Percentiles rank a stretch among this genome's conserved stretches.
phyloP scores from a whole-genome alignment of 257 asterid genomes.

The Plectranthus barbatus region DNA sequence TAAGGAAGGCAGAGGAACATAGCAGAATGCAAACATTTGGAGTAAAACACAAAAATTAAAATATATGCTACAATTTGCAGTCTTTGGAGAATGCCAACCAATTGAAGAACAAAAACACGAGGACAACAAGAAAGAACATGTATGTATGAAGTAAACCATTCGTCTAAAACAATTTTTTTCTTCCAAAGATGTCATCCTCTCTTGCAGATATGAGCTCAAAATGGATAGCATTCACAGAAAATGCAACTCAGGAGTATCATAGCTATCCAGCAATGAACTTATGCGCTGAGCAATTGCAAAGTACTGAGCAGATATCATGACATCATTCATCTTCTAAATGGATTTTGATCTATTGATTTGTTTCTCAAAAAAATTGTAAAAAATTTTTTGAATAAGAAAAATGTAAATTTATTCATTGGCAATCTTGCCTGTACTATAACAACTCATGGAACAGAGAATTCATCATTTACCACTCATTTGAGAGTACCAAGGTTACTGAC shows the following conservation, averaged over 20 bases:
- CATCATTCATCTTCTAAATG: neutral
- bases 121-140: neutral
- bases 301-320: neutral
- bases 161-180: neutral
- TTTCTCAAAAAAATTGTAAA: neutral
- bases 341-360: neutral
- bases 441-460: neutral
- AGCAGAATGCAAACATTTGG: neutral
- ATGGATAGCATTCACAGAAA: neutral
- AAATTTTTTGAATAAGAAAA: neutral
- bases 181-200: neutral
- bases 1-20: neutral
- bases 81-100: constrained; percentile 6
- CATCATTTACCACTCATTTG: neutral
- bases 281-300: neutral
- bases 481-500: neutral
- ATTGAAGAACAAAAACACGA: neutral
- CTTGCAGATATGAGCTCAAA: neutral
- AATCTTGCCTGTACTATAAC: neutral
- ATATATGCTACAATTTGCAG: neutral
- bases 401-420: neutral
- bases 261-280: neutral
- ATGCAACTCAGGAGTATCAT: neutral
- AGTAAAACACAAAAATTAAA: neutral
- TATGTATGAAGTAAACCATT: neutral